Percentiles rank a stretch among this genome's conserved stretches.
These are phyloP conservation scores for Lomentospora prolificans DNA, from an alignment of 2,329 filamentous ascomycete species.

Conservation along the genomic window DNA sequence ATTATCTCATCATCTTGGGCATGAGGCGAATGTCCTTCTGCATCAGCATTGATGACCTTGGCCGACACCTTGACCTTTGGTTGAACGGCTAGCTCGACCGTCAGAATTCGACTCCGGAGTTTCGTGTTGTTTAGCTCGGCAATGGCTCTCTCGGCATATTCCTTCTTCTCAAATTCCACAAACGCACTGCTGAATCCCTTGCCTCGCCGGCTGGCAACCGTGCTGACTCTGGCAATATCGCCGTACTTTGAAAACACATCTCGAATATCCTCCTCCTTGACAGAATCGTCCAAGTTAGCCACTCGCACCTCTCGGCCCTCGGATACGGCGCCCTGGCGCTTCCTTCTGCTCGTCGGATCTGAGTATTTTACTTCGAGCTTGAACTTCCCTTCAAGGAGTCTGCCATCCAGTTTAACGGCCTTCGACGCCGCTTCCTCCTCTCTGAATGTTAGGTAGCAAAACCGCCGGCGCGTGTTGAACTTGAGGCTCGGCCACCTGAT, in stretches of 20 bases:
- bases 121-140: slow-evolving; percentile 61
- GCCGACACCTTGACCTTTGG: slow-evolving; percentile 12
- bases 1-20: slow-evolving; percentile 12
- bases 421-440: slow-evolving; percentile 56
- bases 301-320: slow-evolving; percentile 83
- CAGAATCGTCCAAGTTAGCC: slow-evolving; percentile 53
- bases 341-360: slow-evolving; percentile 67
- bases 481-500: slow-evolving; percentile 88
- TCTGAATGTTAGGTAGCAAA: slow-evolving; percentile 91
- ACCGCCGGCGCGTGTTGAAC: slow-evolving; percentile 77
- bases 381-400: slow-evolving; percentile 55
- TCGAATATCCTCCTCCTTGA: slow-evolving; percentile 58
- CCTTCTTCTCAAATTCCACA: slow-evolving; percentile 63
- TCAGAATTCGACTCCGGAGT: slow-evolving; percentile 56
- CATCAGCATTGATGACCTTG: slow-evolving; percentile 43
- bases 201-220: slow-evolving; percentile 46
- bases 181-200: slow-evolving; percentile 71
- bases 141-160: slow-evolving; percentile 57
- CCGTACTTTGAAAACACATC: slow-evolving; percentile 69
- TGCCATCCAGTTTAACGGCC: slow-evolving; percentile 65
- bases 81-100: slow-evolving; percentile 47
- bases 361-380: slow-evolving; percentile 74
- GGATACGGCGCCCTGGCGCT: slow-evolving; percentile 68
- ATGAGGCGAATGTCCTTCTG: slow-evolving; percentile 27
- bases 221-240: slow-evolving; percentile 58